Conservation (phyloP, 169 alveolate species). For the Cyclospora cayetanensis region DNA sequence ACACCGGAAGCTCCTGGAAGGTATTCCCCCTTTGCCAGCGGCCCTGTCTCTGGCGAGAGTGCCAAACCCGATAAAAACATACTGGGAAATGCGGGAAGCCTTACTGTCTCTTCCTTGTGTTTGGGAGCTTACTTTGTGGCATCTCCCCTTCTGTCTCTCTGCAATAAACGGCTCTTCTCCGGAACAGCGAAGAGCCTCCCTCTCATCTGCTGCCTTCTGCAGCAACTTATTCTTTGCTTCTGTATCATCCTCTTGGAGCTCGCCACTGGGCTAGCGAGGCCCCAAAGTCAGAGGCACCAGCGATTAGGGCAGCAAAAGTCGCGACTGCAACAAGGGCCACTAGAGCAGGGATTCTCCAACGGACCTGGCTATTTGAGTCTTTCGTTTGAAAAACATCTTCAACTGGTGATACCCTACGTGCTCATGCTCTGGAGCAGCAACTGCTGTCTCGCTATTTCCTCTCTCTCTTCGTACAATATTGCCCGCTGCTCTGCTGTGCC, state of each 20-base stretch:
- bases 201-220: conserved; percentile 28
- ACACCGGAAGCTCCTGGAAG: too few relatives aligned
- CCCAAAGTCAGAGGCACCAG: not conserved
- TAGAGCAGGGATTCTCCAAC: not conserved
- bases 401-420: conserved; percentile 5
- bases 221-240: conserved; percentile 22
- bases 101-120: not conserved
- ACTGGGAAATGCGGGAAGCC: too few relatives aligned
- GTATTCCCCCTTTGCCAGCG: too few relatives aligned
- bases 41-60: too few relatives aligned
- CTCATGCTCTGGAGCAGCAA: conserved; percentile 30
- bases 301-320: not conserved
- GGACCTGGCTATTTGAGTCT: not conserved
- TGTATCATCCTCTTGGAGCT: not conserved
- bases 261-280: not conserved
- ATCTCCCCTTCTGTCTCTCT: conserved; percentile 50
- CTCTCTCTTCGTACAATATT: conserved; percentile 35
- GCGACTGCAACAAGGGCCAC: not conserved
- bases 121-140: not conserved
- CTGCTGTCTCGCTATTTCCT: conserved; percentile 25
- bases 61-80: too few relatives aligned
- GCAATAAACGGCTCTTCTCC: conserved; percentile 16
- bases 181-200: not conserved
- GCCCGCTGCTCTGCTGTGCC: conserved; percentile 54
- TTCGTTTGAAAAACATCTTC: not conserved